Percentiles rank a stretch among this genome's conserved stretches.
Conservation (phyloP, 768 basidiomycete species). For the Naganishia kalamii region DNA sequence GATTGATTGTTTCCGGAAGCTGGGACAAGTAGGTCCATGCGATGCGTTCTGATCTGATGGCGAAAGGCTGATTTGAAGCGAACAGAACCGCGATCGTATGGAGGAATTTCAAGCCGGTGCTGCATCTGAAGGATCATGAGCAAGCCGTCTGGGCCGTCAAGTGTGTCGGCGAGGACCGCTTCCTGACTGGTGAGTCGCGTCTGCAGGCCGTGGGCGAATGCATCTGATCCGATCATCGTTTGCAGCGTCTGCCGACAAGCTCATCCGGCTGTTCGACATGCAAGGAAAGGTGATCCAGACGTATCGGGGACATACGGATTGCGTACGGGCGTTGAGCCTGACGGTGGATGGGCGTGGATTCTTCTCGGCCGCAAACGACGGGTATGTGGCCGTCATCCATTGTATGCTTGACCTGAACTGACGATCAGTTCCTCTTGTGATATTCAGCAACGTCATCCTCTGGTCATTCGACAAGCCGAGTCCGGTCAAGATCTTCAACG, state of each 20-base stretch:
- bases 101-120: constrained; percentile 65
- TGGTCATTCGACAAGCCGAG: constrained; percentile 73
- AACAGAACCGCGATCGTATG: constrained; percentile 87
- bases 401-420: not conserved
- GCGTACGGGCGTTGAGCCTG: constrained; percentile 75
- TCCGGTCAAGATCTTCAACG: constrained; percentile 65
- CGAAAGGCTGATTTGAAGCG: not conserved
- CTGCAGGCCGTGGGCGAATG: no score
- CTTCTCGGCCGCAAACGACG: constrained; percentile 92
- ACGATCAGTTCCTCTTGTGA: not conserved
- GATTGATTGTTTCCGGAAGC: constrained; percentile 82
- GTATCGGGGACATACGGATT: constrained; percentile 81
- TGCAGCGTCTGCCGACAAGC: constrained; percentile 86
- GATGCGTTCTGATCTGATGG: no score
- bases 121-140: constrained; percentile 75
- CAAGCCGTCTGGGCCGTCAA: constrained; percentile 93
- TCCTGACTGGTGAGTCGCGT: constrained; percentile 64
- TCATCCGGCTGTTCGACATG: constrained; percentile 79
- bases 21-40: constrained; percentile 93
- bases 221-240: not conserved
- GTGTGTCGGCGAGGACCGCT: constrained; percentile 66
- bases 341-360: constrained; percentile 68
- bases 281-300: constrained; percentile 59
- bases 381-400: constrained; percentile 50
- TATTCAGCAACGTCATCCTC: constrained; percentile 72